Conservation (phyloP, 2,329 filamentous ascomycete species). For the Xylaria sp. region DNA sequence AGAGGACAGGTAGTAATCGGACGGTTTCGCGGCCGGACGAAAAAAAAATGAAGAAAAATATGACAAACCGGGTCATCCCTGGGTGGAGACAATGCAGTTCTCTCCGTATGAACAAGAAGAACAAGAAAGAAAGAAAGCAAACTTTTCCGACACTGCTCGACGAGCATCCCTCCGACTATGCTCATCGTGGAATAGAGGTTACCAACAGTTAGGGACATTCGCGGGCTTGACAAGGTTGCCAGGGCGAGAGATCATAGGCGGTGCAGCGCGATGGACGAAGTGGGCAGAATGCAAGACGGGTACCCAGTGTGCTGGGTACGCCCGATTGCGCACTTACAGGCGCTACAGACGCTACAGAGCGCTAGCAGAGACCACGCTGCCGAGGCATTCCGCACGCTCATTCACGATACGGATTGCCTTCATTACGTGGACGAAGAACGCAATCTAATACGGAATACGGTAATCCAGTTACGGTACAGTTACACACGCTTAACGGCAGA, state of each 20-base stretch:
- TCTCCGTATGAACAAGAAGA: no score
- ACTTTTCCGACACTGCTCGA: background rate
- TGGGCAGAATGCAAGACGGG: background rate
- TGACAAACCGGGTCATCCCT: background rate
- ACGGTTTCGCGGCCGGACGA: background rate
- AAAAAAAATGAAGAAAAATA: background rate
- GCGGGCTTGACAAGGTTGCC: background rate
- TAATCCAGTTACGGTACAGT: no score
- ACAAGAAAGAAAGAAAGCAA: background rate
- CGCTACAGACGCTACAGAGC: background rate
- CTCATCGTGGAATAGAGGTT: background rate
- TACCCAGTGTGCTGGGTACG: background rate
- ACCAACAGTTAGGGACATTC: background rate
- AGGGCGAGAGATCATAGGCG: background rate
- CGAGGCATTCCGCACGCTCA: background rate
- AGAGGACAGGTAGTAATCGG: background rate
- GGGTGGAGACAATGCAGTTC: background rate
- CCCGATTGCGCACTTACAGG: background rate
- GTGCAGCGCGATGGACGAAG: no score
- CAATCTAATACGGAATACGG: no score
- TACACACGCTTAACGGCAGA: no score
- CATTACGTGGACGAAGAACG: no score
- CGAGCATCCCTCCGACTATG: background rate
- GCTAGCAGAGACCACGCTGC: background rate
- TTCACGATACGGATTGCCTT: no score